phyloP scores from a whole-genome alignment of 805 yeast genomes.

The Saturnispora quitensis region DNA sequence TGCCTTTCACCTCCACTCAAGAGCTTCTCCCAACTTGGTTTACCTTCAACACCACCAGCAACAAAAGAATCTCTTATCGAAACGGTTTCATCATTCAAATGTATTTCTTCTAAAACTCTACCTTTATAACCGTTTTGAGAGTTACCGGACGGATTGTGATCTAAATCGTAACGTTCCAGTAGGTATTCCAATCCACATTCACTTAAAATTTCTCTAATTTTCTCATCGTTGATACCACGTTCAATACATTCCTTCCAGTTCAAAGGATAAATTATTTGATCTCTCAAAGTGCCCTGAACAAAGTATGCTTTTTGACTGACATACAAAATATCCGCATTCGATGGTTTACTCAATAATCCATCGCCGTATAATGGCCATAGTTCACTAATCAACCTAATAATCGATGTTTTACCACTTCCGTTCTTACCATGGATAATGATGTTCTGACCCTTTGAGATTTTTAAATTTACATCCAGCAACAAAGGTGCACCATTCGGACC shows the following conservation, averaged over 20 bases:
- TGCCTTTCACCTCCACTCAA: slow-evolving; percentile 95
- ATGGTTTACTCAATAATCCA: slow-evolving; percentile 76
- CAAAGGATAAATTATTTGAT: slow-evolving; percentile 83
- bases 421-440: slow-evolving; percentile 77
- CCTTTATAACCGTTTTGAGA: slow-evolving; percentile 9
- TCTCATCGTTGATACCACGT: slow-evolving; percentile 60
- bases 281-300: slow-evolving; percentile 72
- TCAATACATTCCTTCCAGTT: slow-evolving; percentile 69
- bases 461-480: slow-evolving; percentile 54
- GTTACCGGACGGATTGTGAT: slow-evolving; percentile 30
- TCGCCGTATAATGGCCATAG: slow-evolving; percentile 77
- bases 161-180: slow-evolving; percentile 51
- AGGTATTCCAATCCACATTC: slow-evolving; percentile 79
- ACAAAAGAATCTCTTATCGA: slow-evolving; percentile 21
- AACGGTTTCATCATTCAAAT: slow-evolving; percentile 20
- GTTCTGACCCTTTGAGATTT: slow-evolving; percentile 53
- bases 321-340: slow-evolving; percentile 56
- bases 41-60: slow-evolving; percentile 21
- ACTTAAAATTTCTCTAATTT: slow-evolving; percentile 54
- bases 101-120: slow-evolving; percentile 19
- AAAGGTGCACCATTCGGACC: slow-evolving; percentile 55
- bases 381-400: slow-evolving; percentile 75
- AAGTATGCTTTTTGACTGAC: slow-evolving; percentile 86
- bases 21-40: slow-evolving; percentile 66
- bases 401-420: slow-evolving; percentile 85